Evolutionary conservation across 352 stramenopile species (phyloP).

Genomic region (Globisporangium ultimum): DNA sequence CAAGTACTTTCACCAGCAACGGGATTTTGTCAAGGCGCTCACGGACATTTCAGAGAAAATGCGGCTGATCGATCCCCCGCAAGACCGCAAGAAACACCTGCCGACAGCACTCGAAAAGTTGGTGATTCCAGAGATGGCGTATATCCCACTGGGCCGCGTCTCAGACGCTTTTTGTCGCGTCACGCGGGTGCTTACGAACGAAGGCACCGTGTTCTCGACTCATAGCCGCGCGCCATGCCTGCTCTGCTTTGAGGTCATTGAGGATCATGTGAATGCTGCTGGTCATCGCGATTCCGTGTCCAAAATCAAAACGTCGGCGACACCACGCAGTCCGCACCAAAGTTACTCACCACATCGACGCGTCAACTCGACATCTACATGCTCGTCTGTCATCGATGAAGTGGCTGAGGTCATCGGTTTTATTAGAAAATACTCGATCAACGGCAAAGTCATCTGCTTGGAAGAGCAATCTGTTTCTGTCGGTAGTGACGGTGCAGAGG

Average conservation of each 20-base stretch:
- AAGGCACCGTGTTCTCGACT: slow-evolving; percentile 83
- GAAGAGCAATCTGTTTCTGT: slow-evolving; percentile 19
- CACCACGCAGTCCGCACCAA: slow-evolving; percentile 3
- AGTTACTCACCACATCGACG: not conserved
- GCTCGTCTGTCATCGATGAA: slow-evolving; percentile 27
- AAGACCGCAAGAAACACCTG: slow-evolving; percentile 63
- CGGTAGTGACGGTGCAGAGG: slow-evolving; percentile 20
- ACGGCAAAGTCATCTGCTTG: slow-evolving; percentile 50
- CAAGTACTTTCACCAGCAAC: slow-evolving; percentile 79
- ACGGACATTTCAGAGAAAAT: slow-evolving; percentile 75
- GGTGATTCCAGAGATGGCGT: slow-evolving; percentile 63
- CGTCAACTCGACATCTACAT: slow-evolving; percentile 18
- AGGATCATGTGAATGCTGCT: slow-evolving; percentile 65
- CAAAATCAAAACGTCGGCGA: slow-evolving; percentile 9
- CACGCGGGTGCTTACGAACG: slow-evolving; percentile 54
- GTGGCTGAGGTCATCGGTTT: slow-evolving; percentile 43
- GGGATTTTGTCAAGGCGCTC: slow-evolving; percentile 68
- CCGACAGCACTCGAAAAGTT: slow-evolving; percentile 40
- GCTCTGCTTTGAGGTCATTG: slow-evolving; percentile 76
- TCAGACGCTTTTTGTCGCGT: slow-evolving; percentile 71
- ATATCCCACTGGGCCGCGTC: slow-evolving; percentile 68
- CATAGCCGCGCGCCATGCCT: slow-evolving; percentile 69
- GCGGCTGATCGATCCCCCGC: slow-evolving; percentile 53
- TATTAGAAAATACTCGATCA: slow-evolving; percentile 62
- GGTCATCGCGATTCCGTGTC: slow-evolving; percentile 25